A percentile compares a stretch with the other conserved stretches of the same genome.
Evolutionary conservation across 2,329 filamentous ascomycete genomes (phyloP).

Genomic region (Monilinia laxa): DNA sequence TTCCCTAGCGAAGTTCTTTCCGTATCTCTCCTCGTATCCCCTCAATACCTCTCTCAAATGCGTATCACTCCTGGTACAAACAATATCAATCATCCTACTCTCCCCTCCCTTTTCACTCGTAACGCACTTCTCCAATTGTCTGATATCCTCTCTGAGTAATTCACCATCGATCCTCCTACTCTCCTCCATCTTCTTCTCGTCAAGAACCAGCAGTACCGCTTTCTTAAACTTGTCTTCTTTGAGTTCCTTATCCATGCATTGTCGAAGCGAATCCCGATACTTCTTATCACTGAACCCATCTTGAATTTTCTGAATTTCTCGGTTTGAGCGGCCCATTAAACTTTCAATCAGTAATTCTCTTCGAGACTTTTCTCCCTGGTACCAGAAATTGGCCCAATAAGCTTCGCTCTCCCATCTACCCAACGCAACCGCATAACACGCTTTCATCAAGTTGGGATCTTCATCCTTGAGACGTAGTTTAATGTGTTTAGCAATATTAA

Average conservation of each 20-base stretch:
- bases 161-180: conserved; percentile 40
- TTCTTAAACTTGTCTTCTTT: conserved; percentile 96
- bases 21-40: conserved; percentile 70
- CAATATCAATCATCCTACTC: conserved; percentile 80
- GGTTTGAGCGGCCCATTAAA: conserved; percentile 84
- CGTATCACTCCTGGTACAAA: conserved; percentile 74
- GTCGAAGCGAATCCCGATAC: conserved; percentile 75
- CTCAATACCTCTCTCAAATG: conserved; percentile 80
- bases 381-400: conserved; percentile 98
- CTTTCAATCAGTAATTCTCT: conserved; percentile 90
- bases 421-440: conserved; percentile 84
- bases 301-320: conserved; percentile 86
- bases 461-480: conserved; percentile 72
- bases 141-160: conserved; percentile 69
- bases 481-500: conserved; percentile 85
- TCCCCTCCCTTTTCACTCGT: conserved; percentile 79
- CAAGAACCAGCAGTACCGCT: conserved; percentile 79
- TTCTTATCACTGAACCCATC: conserved; percentile 88
- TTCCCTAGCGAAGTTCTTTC: conserved; percentile 81
- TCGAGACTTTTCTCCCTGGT: conserved; percentile 80
- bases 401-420: conserved; percentile 91
- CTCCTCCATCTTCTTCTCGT: conserved; percentile 82
- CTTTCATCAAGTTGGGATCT: conserved; percentile 78
- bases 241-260: conserved; percentile 89
- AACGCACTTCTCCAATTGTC: conserved; percentile 66